Evolutionary conservation across 1,284 basidiomycete genomes (phyloP).

Genomic region (Sporisorium reilianum): DNA sequence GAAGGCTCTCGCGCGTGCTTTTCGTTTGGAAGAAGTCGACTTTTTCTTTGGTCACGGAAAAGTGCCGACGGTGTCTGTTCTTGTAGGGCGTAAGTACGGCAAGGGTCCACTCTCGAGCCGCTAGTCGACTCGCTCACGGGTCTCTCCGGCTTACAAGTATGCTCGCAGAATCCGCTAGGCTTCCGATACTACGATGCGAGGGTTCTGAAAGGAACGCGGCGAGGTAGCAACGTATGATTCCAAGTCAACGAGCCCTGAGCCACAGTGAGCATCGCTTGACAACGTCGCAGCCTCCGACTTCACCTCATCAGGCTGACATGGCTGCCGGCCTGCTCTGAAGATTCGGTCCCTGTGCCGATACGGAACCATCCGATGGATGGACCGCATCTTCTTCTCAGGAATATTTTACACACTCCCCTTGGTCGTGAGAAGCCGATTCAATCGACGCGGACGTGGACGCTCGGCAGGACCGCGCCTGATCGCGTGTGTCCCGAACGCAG

Average conservation of each 20-base stretch:
- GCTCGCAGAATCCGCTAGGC: background rate
- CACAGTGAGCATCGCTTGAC: background rate
- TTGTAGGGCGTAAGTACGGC: background rate
- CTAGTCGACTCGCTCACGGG: background rate
- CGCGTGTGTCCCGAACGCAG: background rate
- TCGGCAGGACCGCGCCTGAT: background rate
- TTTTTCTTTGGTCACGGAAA: background rate
- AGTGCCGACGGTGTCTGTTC: conserved; percentile 3
- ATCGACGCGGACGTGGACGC: background rate
- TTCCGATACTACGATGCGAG: background rate
- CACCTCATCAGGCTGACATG: background rate
- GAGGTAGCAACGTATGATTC: background rate
- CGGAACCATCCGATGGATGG: background rate
- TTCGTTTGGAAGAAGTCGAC: background rate
- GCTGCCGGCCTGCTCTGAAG: background rate
- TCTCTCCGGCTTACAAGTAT: background rate
- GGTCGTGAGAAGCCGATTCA: background rate
- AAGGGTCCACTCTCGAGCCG: conserved; percentile 15
- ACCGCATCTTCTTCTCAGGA: background rate
- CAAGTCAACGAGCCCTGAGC: background rate
- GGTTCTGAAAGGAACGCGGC: background rate
- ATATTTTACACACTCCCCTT: background rate
- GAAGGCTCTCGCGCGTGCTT: background rate
- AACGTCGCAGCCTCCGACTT: background rate
- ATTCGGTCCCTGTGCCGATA: background rate